These are phyloP conservation scores for Gymnopus androsaceus DNA, from an alignment of 1,284 basidiomycete genomes.

Conservation along the genomic window DNA sequence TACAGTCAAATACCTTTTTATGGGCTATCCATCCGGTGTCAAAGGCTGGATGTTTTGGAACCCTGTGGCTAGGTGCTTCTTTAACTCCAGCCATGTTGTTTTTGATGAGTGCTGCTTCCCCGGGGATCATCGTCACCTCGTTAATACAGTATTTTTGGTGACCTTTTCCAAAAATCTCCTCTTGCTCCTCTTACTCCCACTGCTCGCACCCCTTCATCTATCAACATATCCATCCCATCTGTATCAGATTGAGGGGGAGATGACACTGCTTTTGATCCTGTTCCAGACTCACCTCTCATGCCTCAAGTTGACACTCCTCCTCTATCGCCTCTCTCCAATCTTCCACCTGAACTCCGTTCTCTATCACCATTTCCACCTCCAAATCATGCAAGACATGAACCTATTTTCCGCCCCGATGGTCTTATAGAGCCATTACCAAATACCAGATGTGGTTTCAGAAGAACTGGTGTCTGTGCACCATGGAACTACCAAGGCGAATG, in stretches of 20 bases:
- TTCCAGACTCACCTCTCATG: background rate
- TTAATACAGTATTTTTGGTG: constrained; percentile 10
- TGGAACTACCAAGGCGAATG: constrained; percentile 13
- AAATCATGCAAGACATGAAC: constrained; percentile 6
- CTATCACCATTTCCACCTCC: background rate
- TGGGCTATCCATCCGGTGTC: constrained; percentile 31
- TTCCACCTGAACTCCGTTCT: background rate
- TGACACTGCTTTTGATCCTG: background rate
- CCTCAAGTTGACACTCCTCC: constrained; percentile 11
- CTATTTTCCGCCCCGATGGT: constrained; percentile 1
- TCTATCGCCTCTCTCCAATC: constrained; percentile 1
- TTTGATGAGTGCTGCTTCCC: constrained; percentile 31
- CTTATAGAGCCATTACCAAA: constrained; percentile 10
- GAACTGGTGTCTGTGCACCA: background rate
- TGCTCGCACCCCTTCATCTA: too few relatives aligned
- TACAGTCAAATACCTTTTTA: constrained; percentile 35
- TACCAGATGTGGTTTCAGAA: constrained; percentile 4
- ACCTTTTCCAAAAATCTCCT: background rate
- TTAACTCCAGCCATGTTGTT: constrained; percentile 27
- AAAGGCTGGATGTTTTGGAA: constrained; percentile 34
- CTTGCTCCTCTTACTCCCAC: constrained; percentile 11
- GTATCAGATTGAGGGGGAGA: constrained; percentile 14
- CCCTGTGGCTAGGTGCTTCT: constrained; percentile 20
- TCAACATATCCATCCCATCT: background rate
- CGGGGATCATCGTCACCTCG: constrained; percentile 12